Base-by-base conservation (phyloP, 192 early-diverging fungal species). In the Thamnidium elegans region DNA sequence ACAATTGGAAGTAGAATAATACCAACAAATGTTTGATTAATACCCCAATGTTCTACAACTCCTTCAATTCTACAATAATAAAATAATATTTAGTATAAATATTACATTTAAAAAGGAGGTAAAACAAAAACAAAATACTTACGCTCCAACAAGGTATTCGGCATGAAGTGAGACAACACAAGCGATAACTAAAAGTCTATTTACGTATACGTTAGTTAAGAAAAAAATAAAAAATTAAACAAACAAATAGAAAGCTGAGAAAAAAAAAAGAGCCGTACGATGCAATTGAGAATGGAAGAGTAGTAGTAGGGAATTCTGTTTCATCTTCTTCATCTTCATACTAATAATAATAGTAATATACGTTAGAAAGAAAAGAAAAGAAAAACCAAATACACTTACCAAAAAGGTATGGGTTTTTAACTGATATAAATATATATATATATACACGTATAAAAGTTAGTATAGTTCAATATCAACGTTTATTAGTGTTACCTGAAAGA, bases 1-100 rank as follows among this genome's bases (percentile, higher is more conserved):
- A 95, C 94, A 58, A 97, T 89, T 2, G 96, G 95, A 60, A 98
- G 58, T 21, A 98, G 63, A 50, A 98, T 92, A 63, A 97, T 82
- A 46, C 96, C 96, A 34, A 98, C 90, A 79, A 98, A 98, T 23
- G 87, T 89, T 50, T 89, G 79, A 45, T 71, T 85, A 43, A 97
- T 73, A 63, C 84, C 74, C 81, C 85, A 92, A 15, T 72, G 54
- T 32, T 81, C 66, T 1, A 89, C 83, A 26, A 94, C 65, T 26
- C 86, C 86, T 51, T 87, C 86, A 48, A 94, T 90, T 21, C 78
- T 78, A 21, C 1, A n/a, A 23, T 14, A 55, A 42, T 17, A 23
- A n/a, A n/a, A 31, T n/a, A 14, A 19, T 26, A 14, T 7, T 36
- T 23, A 11, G 0, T 0, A 0, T 62, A 21, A n/a, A n/a, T n/a